phyloP scores from a whole-genome alignment of 768 basidiomycete genomes.

The Phaffia tasmanica region DNA sequence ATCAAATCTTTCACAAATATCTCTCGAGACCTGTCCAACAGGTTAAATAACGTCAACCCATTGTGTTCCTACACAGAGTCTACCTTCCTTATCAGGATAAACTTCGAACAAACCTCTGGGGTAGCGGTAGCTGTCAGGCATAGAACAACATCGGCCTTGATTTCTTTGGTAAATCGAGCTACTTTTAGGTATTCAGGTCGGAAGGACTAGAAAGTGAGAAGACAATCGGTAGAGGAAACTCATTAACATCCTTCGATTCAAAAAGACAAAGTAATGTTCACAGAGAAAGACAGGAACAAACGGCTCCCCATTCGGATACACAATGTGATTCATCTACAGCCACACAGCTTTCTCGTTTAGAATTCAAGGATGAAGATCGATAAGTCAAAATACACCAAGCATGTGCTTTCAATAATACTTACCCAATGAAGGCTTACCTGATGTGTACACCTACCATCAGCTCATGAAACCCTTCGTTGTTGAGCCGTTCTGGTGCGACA shows the following conservation, averaged over 20 bases:
- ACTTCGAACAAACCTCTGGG: constrained; percentile 18
- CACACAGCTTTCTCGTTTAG: too few species aligned
- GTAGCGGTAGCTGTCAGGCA: constrained; percentile 47
- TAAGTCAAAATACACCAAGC: too few species aligned
- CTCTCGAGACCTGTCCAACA: constrained; percentile 36
- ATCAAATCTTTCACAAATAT: constrained; percentile 43
- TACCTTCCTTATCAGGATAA: not conserved
- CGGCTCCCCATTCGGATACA: constrained; percentile 13
- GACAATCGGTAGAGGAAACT: too few species aligned
- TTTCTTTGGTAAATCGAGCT: constrained; percentile 45
- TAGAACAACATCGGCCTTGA: constrained; percentile 43
- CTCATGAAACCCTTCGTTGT: constrained; percentile 44
- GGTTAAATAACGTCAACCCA: not conserved
- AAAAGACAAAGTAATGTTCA: too few species aligned
- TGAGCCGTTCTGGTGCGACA: constrained; percentile 46
- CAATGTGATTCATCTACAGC: constrained; percentile 47
- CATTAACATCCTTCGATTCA: too few species aligned
- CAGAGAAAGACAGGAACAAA: constrained; percentile 25
- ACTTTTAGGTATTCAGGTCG: constrained; percentile 37
- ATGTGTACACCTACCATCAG: constrained; percentile 43
- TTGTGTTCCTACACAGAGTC: too few species aligned
- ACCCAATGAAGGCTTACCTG: too few species aligned
- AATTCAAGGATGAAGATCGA: constrained; percentile 44
- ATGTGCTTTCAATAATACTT: too few species aligned
- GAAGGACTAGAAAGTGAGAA: not conserved